These are phyloP conservation scores for Ascochyta pisi DNA, from an alignment of 2,329 filamentous ascomycete species.

Conservation along the genomic window DNA sequence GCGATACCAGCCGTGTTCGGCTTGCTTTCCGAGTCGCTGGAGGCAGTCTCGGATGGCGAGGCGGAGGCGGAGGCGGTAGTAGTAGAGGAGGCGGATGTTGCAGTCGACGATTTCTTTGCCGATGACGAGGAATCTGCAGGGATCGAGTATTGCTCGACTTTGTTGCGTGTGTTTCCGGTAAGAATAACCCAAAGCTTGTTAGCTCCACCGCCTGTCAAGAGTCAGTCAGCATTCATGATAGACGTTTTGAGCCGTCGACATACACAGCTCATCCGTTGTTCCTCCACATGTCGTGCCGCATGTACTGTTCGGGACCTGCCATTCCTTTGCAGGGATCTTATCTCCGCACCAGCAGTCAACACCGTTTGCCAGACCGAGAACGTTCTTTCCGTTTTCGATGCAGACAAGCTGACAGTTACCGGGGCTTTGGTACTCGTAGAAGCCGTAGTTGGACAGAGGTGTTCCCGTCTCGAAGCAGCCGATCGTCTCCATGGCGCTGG, in stretches of 20 bases:
- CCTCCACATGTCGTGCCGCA: conserved; percentile 73
- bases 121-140: conserved; percentile 29
- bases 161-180: conserved; percentile 55
- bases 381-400: conserved; percentile 55
- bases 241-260: conserved; percentile 37
- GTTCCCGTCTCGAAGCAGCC: conserved; percentile 61
- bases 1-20: conserved; percentile 85
- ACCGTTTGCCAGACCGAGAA: conserved; percentile 68
- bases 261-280: conserved; percentile 69
- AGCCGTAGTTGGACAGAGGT: conserved; percentile 57
- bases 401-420: conserved; percentile 64
- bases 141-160: conserved; percentile 45
- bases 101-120: conserved; percentile 22
- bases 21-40: conserved; percentile 22
- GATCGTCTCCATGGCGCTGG: conserved; percentile 41
- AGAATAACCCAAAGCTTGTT: conserved; percentile 60
- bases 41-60: conserved; percentile 52
- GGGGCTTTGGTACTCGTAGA: conserved; percentile 60
- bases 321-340: conserved; percentile 65
- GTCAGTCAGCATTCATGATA: conserved; percentile 25
- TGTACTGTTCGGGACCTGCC: conserved; percentile 62
- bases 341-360: conserved; percentile 77
- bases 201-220: conserved; percentile 63
- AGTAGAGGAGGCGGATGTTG: conserved; percentile 21
- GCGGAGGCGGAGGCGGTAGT: conserved; percentile 32